Evolutionary conservation across 305 asterid species (phyloP), one percentile per base, ranked within the genome.

Genomic region (Rubia tinctorum): DNA sequence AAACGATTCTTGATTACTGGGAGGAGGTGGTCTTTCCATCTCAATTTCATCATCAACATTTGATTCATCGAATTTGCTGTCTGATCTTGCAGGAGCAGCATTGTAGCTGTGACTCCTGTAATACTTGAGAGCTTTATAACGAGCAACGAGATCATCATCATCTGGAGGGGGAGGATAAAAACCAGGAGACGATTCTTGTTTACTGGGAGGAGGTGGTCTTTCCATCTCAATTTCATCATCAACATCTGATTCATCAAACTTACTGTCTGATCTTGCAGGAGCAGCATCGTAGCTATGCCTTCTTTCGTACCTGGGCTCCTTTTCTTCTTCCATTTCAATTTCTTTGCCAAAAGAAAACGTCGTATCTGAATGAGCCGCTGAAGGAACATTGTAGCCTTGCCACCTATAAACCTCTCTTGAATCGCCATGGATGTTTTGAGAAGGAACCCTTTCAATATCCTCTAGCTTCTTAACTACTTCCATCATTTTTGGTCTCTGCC

Each of bases 201-300:
- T 7, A 53, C 25, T 53, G 11, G 0, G 23, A 53, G 59, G 81
- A 44, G 53, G 76, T 44, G 80, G 77, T 73, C 65, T 66, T 17
- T 73, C 75, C 61, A 30, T 14, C 75, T 73, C 84, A 23, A 51
- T n/a, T 55, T 82, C 82, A 25, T 80, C 88, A 22, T 83, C 83
- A 43, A 76, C 39, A 60, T 78, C 85, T 60, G 85, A 85, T 71
- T 89, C 91, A 70, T 91, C 96, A 68, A 88, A 91, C 71, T 79
- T 85, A 44, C 80, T 75, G 62, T 68, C 82, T 6, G 83, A 73
- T 30, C 61, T 75, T 25, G 81, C 71, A 23, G 86, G 23, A 53
- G 59, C 23, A 17, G 23, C 22, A 18, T 17, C 18, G 22, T 6
- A 53, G 59, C 23, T 51, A 20, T 51, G 22, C 58, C 58, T 51